These are phyloP conservation scores for Amanita muscaria DNA, from an alignment of 768 basidiomycete genomes.

Conservation along the genomic window DNA sequence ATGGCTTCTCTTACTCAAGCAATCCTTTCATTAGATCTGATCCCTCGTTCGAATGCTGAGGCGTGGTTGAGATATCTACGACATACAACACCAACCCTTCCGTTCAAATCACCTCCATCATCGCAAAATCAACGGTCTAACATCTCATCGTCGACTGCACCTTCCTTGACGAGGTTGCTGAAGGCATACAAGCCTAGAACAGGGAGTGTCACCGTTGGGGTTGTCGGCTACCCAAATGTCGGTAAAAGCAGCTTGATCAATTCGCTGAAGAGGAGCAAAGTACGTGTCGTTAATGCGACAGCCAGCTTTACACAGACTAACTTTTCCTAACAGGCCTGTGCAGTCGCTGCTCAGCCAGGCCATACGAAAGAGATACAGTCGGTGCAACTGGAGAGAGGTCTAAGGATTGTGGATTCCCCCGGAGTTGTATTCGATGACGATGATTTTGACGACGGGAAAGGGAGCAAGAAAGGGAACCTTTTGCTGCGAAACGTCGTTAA, in stretches of 20 bases:
- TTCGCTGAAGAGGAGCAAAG: slow-evolving; percentile 76
- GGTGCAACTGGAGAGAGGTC: too few species aligned
- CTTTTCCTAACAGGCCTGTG: slow-evolving; percentile 58
- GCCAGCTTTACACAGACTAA: background rate
- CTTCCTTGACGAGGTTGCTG: too few species aligned
- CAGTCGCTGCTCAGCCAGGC: slow-evolving; percentile 89
- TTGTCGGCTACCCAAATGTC: too few species aligned
- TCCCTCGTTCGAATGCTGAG: too few species aligned
- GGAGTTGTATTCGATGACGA: slow-evolving; percentile 93
- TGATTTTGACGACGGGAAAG: slow-evolving; percentile 34
- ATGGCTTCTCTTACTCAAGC: background rate
- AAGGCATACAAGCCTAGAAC: slow-evolving; percentile 74
- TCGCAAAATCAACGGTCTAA: too few species aligned
- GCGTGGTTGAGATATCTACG: slow-evolving; percentile 91
- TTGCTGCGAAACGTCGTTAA: slow-evolving; percentile 85
- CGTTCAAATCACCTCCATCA: too few species aligned
- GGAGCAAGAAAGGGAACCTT: slow-evolving; percentile 49
- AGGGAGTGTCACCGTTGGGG: too few species aligned
- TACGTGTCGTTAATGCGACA: slow-evolving; percentile 17
- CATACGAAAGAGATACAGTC: too few species aligned
- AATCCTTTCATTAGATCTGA: slow-evolving; percentile 19
- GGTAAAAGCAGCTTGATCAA: too few species aligned
- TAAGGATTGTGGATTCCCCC: too few species aligned
- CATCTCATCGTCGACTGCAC: too few species aligned
- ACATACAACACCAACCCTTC: slow-evolving; percentile 78